A percentile compares a stretch with the other conserved stretches of the same genome.
Evolutionary conservation across 768 basidiomycete species (phyloP).

Genomic region (Tricholoma flavovirens): DNA sequence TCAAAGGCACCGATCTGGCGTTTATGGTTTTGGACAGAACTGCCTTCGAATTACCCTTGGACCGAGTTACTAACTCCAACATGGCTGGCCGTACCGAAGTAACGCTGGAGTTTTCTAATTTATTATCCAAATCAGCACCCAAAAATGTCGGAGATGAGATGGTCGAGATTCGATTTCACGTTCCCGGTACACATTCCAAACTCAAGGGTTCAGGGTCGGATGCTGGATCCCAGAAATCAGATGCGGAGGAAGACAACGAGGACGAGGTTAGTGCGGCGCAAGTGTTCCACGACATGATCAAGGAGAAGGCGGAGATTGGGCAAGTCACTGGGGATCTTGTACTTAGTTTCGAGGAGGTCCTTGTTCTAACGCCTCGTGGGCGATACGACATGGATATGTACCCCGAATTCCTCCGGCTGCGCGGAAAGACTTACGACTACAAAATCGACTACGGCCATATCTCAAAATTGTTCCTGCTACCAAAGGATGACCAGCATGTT

Average conservation of each 20-base stretch:
- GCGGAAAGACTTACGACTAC: slow-evolving; percentile 99
- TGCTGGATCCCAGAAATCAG: slow-evolving; percentile 60
- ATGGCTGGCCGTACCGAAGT: slow-evolving; percentile 97
- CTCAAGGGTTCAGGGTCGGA: slow-evolving; percentile 59
- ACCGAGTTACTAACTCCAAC: slow-evolving; percentile 90
- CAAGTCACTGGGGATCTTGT: slow-evolving; percentile 89
- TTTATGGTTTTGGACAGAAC: slow-evolving; percentile 87
- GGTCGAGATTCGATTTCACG: slow-evolving; percentile 94
- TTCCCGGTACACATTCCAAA: slow-evolving; percentile 71
- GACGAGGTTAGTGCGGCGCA: slow-evolving; percentile 90
- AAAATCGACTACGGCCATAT: slow-evolving; percentile 90
- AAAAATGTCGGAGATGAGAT: slow-evolving; percentile 71
- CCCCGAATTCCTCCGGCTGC: slow-evolving; percentile 85
- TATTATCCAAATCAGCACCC: slow-evolving; percentile 34
- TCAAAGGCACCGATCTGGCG: slow-evolving; percentile 79
- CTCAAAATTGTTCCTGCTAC: slow-evolving; percentile 83
- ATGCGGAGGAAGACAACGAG: slow-evolving; percentile 63
- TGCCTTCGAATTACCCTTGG: slow-evolving; percentile 84
- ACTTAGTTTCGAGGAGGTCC: slow-evolving; percentile 90
- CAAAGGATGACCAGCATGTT: slow-evolving; percentile 95
- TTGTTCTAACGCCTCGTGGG: slow-evolving; percentile 92
- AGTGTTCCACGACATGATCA: slow-evolving; percentile 93
- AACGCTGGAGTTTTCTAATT: slow-evolving; percentile 85
- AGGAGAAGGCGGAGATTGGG: slow-evolving; percentile 93
- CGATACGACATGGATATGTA: slow-evolving; percentile 99